Evolutionary conservation across 495 filamentous ascomycete genomes (phyloP), one percentile per base, ranked within the genome.

Genomic region (Penicillium bialowiezense): DNA sequence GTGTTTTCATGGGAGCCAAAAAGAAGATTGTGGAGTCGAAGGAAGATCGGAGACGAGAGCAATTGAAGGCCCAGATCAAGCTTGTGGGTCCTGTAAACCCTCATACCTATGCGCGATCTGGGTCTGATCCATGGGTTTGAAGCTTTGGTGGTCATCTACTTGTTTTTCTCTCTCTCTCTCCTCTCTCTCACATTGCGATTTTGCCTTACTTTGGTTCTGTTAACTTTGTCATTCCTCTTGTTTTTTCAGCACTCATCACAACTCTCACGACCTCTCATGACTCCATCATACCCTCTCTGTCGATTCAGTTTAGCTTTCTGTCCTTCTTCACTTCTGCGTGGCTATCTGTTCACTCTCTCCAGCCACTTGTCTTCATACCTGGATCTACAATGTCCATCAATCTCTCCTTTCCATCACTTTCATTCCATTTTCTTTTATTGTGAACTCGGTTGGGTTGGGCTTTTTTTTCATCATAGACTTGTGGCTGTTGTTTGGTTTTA

Each of bases 51-150:
- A 56, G 67, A 13, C 64, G 71, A 24, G 68, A 65, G 34, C 50
- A 63, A 33, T 24, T 77, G 49, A 78, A 76, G 60, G 61, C 64
- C 12, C 67, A 69, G 44, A 78, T 80, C 36, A 68, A 67, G 34
- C 37, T 77, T 4, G 54, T 78, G 42, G 69, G 71, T 12, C 62
- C 70, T 12, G 62, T 70, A 3, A 71, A 72, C 28, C 62, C 68
- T 1, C 64, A 71, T 54, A 60, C 58, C 17, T 64, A 63, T 56
- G 50, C 35, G 17, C 52, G 51, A 32, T 31, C 49, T 15, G 67
- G 51, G 29, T 31, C 49, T 15, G 67, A 71, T 57, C 65, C 64
- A 6, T 74, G 71, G 71, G 40, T 72, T 32, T 74, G 44, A 64
- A 15, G 5, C 13, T 20, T 13, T 26, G 3, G 8, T 3, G 14